A percentile compares a stretch with the other conserved stretches of the same genome.
These are phyloP conservation scores for Fusarium nanum DNA, from an alignment of 2,329 filamentous ascomycete genomes.

Conservation along the genomic window DNA sequence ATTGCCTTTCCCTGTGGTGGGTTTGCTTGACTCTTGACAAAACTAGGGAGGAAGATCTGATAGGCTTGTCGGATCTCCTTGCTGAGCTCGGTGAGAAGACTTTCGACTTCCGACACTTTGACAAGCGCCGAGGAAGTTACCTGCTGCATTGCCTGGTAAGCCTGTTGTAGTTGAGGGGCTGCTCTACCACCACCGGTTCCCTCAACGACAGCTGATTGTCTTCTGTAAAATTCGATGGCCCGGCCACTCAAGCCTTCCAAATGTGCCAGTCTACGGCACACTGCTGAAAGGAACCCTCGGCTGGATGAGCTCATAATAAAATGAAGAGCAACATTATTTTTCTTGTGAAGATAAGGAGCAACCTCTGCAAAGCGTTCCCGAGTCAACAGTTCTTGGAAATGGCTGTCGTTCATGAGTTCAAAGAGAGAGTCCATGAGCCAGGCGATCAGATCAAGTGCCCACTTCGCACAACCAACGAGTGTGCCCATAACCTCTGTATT, in stretches of 20 bases:
- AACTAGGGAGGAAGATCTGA: constrained; percentile 57
- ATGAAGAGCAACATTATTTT: constrained; percentile 69
- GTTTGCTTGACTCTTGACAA: constrained; percentile 60
- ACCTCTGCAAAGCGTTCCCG: constrained; percentile 62
- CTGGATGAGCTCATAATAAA: constrained; percentile 79
- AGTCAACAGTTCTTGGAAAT: constrained; percentile 63
- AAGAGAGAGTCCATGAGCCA: constrained; percentile 72
- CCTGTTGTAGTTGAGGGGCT: constrained; percentile 65
- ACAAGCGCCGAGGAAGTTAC: constrained; percentile 64
- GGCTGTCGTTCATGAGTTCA: constrained; percentile 63
- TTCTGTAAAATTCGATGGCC: constrained; percentile 64
- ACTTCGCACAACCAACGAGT: constrained; percentile 79
- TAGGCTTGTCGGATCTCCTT: constrained; percentile 65
- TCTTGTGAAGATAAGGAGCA: constrained; percentile 62
- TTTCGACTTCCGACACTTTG: constrained; percentile 71
- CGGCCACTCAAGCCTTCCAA: constrained; percentile 63
- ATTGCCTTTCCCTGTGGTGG: constrained; percentile 57
- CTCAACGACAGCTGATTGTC: constrained; percentile 56
- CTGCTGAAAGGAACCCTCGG: constrained; percentile 76
- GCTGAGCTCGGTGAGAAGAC: constrained; percentile 64
- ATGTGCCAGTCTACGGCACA: constrained; percentile 72
- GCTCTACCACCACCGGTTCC: constrained; percentile 53
- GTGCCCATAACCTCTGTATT: constrained; percentile 75
- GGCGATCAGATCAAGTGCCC: constrained; percentile 78
- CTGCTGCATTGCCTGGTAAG: constrained; percentile 66